Evolutionary conservation across 306 rosid genomes (phyloP), one percentile per base, ranked within the genome.

Genomic region (Acacia confusa): DNA sequence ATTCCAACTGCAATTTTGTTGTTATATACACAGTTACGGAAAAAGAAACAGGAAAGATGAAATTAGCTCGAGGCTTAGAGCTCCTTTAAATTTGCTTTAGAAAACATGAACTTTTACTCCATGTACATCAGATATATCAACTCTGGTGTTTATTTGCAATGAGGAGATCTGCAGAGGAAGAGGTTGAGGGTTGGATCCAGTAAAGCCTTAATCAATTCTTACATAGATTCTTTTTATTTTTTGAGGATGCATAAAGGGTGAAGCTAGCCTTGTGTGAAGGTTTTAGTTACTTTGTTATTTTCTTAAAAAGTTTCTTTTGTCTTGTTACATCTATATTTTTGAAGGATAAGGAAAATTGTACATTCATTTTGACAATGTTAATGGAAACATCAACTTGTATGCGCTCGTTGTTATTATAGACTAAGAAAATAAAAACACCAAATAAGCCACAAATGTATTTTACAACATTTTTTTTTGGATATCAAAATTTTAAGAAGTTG

Each of bases 21-120:
- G 90, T 84, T 82, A 71, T 84, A 87, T 87, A 82, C 84, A 87
- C 82, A 84, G 60, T 79, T 72, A 82, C 68, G 48, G 43, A 71
- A 67, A 71, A 67, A 17, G 75, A 22, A 63, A 63, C 40, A 28
- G 36, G 68, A 40, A 53, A 28, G 79, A 28, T 75, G 60, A 36
- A 7, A 78, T 53, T 45, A 53, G 67, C 60, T 9, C 16, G 45
- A 58, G 50, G 81, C 57, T 70, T 61, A 70, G 70, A 64, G 70
- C 22, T 7, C 19, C 4, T 15, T 34, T 32, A 43, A 17, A 7
- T 15, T 32, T 65, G 43, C 14, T 14, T 6, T 65, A 13, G 19
- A 25, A n/a, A n/a, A n/a, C n/a, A n/a, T n/a, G n/a, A n/a, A n/a
- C n/a, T n/a, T n/a, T n/a, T n/a, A n/a, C n/a, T n/a, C n/a, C n/a